Evolutionary conservation across 208 protist genomes (phyloP).

Genomic region (Wallacemonas collosoma): DNA sequence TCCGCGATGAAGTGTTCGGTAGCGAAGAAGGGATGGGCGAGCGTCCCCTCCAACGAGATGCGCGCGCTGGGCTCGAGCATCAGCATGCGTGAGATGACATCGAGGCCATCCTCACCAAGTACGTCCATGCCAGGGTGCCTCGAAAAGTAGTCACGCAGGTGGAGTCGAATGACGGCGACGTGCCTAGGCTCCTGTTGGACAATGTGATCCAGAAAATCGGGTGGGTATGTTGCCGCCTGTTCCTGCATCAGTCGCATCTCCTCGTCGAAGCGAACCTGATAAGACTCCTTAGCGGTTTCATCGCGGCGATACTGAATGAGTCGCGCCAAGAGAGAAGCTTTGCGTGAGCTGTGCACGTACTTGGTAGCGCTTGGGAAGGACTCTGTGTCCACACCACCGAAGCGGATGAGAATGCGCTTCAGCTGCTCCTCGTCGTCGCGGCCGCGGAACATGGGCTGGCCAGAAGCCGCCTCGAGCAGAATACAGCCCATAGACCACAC

Average conservation of each 20-base stretch:
- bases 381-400: constrained; percentile 86
- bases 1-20: not conserved
- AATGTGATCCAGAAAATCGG: constrained; percentile 4
- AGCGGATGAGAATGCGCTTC: constrained; percentile 76
- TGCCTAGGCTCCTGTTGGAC: constrained; percentile 11
- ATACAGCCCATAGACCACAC: constrained; percentile 94
- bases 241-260: constrained; percentile 16
- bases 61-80: constrained; percentile 63
- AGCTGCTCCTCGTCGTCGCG: constrained; percentile 86
- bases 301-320: constrained; percentile 3
- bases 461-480: constrained; percentile 81
- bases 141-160: constrained; percentile 36
- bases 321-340: constrained; percentile 22
- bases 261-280: constrained; percentile 4
- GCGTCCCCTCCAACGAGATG: constrained; percentile 52
- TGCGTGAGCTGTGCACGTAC: constrained; percentile 46
- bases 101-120: constrained; percentile 63
- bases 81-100: constrained; percentile 59
- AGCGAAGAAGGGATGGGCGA: constrained; percentile 76
- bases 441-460: constrained; percentile 80
- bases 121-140: constrained; percentile 40
- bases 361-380: constrained; percentile 53
- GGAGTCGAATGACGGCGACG: constrained; percentile 29
- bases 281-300: constrained; percentile 8
- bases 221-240: constrained; percentile 13